Percentiles rank a stretch among this genome's conserved stretches.
Evolutionary conservation across 345 rosid genomes (phyloP).

Genomic region (Lepidium aucheri): DNA sequence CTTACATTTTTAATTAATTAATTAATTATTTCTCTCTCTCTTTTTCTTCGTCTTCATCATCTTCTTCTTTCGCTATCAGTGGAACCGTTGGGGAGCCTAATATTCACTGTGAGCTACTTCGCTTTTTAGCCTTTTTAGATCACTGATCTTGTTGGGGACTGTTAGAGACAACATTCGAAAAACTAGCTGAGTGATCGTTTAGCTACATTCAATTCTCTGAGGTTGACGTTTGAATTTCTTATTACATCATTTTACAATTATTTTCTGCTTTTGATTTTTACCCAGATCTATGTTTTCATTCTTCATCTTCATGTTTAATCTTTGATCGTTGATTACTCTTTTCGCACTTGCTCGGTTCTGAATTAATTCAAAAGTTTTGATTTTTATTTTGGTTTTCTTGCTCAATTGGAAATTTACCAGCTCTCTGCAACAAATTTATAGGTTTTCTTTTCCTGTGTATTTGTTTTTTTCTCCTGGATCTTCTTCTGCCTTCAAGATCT

Average conservation of each 20-base stretch:
- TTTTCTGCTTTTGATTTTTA: background rate
- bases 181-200: background rate
- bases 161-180: slow-evolving; percentile 10
- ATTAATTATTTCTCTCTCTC: background rate
- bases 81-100: slow-evolving; percentile 29
- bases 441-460: background rate
- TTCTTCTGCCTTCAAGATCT: slow-evolving; percentile 16
- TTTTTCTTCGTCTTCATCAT: background rate
- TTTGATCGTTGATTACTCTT: background rate
- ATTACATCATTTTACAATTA: background rate
- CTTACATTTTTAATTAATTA: background rate
- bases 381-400: too few relatives aligned
- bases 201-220: slow-evolving; percentile 3
- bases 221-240: slow-evolving; percentile 2
- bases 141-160: background rate
- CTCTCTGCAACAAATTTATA: background rate
- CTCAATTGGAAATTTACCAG: too few relatives aligned
- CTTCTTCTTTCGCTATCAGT: slow-evolving; percentile 14
- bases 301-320: background rate
- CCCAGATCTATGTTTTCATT: slow-evolving; percentile 10
- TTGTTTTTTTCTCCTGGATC: background rate
- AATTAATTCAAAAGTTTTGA: background rate
- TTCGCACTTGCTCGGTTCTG: background rate
- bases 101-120: slow-evolving; percentile 1
- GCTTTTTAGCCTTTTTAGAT: slow-evolving; percentile 2